phyloP scores from a whole-genome alignment of 306 rosid species.

The Canavalia gladiata region DNA sequence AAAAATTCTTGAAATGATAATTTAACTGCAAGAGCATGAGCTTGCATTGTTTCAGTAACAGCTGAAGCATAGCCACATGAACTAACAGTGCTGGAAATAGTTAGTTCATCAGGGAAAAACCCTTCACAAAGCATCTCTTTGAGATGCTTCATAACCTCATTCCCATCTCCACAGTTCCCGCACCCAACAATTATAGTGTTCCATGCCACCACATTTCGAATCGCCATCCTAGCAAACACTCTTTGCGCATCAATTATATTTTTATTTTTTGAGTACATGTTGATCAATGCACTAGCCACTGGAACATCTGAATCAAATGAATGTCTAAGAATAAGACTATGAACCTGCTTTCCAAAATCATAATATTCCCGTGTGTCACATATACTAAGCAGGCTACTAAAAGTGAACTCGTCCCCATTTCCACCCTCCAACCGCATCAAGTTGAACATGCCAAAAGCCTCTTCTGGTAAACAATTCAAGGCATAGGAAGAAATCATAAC shows the following conservation, averaged over 20 bases:
- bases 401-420: slow-evolving; percentile 74
- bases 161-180: slow-evolving; percentile 63
- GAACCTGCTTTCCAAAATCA: slow-evolving; percentile 65
- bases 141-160: slow-evolving; percentile 68
- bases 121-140: slow-evolving; percentile 64
- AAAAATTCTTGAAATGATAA: slow-evolving; percentile 62
- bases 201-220: slow-evolving; percentile 76
- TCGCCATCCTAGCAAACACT: slow-evolving; percentile 57
- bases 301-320: slow-evolving; percentile 72
- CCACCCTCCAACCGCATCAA: slow-evolving; percentile 60
- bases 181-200: slow-evolving; percentile 73
- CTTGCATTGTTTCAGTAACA: slow-evolving; percentile 60
- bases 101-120: slow-evolving; percentile 64
- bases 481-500: slow-evolving; percentile 78
- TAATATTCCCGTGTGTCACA: slow-evolving; percentile 49
- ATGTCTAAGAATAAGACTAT: slow-evolving; percentile 56
- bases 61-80: slow-evolving; percentile 70
- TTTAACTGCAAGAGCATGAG: slow-evolving; percentile 64
- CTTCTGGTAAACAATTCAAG: slow-evolving; percentile 55
- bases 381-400: slow-evolving; percentile 65
- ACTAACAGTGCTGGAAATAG: slow-evolving; percentile 72
- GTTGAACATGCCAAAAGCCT: slow-evolving; percentile 59
- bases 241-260: slow-evolving; percentile 56
- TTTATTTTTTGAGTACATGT: slow-evolving; percentile 68
- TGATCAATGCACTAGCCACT: slow-evolving; percentile 71